A percentile compares a stretch with the other conserved stretches of the same genome.
Conservation (phyloP, 257 asterid genomes). For the Hygrophila difformis region DNA sequence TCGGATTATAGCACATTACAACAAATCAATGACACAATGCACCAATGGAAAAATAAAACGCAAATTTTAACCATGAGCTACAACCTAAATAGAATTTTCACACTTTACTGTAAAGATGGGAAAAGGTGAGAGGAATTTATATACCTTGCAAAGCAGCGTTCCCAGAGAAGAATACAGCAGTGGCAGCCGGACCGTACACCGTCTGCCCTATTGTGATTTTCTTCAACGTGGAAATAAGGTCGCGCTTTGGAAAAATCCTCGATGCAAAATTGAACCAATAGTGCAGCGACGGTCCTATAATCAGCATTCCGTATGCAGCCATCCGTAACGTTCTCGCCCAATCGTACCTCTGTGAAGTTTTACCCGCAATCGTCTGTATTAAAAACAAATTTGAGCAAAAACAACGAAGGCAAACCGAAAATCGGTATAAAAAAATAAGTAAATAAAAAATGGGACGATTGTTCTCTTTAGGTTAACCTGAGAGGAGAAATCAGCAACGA, state of each 20-base stretch:
- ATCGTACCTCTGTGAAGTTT: conserved; percentile 25
- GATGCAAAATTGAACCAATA: conserved; percentile 56
- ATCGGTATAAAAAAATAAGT: not conserved
- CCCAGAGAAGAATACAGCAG: conserved; percentile 54
- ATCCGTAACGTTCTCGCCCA: conserved; percentile 36
- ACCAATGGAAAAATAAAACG: too few relatives aligned
- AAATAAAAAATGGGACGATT: too few relatives aligned
- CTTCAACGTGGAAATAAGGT: conserved; percentile 47
- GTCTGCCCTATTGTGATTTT: conserved; percentile 70
- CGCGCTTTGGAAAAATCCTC: conserved; percentile 49
- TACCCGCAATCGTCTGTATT: conserved; percentile 27
- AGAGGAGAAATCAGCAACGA: conserved; percentile 74
- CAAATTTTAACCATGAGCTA: too few relatives aligned
- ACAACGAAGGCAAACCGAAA: too few relatives aligned
- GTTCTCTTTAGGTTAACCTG: conserved; percentile 34
- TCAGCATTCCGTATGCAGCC: conserved; percentile 41
- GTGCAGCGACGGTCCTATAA: conserved; percentile 44
- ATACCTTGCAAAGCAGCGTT: conserved; percentile 90
- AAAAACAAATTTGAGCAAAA: not conserved
- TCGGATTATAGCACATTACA: too few relatives aligned
- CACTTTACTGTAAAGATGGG: not conserved
- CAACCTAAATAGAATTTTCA: too few relatives aligned
- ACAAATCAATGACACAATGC: too few relatives aligned
- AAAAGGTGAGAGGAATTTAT: not conserved
- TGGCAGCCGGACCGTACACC: conserved; percentile 67